phyloP scores from a whole-genome alignment of 352 stramenopile genomes.

The Blastocystis sp. region DNA sequence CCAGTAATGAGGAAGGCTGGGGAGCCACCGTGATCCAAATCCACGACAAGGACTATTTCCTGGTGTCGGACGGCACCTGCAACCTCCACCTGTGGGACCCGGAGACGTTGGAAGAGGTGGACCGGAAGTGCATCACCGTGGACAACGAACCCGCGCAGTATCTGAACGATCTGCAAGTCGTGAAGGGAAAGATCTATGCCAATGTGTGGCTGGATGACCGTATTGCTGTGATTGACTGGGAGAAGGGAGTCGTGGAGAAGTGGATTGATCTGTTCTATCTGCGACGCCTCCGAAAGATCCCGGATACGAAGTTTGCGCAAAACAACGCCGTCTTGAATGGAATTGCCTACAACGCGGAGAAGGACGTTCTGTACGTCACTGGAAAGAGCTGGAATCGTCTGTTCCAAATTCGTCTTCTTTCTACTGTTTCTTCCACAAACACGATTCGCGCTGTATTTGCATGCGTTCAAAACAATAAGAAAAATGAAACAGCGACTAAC shows the following conservation, averaged over 20 bases:
- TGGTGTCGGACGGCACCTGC: constrained; percentile 37
- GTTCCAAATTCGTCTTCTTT: constrained; percentile 39
- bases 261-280: constrained; percentile 47
- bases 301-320: not conserved
- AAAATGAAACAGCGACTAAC: too few species aligned
- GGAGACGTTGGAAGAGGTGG: constrained; percentile 1
- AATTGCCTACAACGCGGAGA: constrained; percentile 18
- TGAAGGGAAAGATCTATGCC: not conserved
- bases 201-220: constrained; percentile 32
- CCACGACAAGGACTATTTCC: not conserved
- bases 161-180: constrained; percentile 36
- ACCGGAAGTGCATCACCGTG: constrained; percentile 26
- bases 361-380: constrained; percentile 34
- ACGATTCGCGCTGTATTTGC: too few species aligned
- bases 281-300: not conserved
- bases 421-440: constrained; percentile 3
- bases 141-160: not conserved
- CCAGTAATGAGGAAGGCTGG: constrained; percentile 37
- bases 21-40: not conserved
- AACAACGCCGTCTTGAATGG: constrained; percentile 49
- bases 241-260: not conserved
- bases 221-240: constrained; percentile 52
- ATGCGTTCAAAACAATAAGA: too few species aligned
- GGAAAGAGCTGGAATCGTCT: constrained; percentile 52
- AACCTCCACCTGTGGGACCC: constrained; percentile 46